phyloP scores from a whole-genome alignment of 192 early-diverging fungal genomes.

The Borealophlyctis nickersoniae region DNA sequence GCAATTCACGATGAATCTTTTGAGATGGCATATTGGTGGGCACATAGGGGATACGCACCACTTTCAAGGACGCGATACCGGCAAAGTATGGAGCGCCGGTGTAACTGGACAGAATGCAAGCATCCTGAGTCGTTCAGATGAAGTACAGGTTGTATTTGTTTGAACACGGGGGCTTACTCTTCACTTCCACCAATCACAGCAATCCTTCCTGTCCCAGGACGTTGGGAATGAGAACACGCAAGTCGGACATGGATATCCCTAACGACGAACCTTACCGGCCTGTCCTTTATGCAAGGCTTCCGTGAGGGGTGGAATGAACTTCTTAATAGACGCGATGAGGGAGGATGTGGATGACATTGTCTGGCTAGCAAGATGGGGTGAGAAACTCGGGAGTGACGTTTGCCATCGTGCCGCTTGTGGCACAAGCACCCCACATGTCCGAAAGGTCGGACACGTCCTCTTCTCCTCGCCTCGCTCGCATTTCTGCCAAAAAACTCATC shows the following conservation, averaged over 20 bases:
- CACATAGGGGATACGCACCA: conserved; percentile 49
- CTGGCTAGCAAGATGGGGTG: no score
- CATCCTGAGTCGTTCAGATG: neutral
- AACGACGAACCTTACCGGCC: conserved; percentile 49
- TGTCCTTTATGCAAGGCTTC: conserved; percentile 73
- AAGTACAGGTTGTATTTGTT: neutral
- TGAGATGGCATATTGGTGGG: conserved; percentile 2
- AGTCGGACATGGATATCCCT: neutral
- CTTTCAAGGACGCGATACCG: conserved; percentile 62
- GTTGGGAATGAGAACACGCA: neutral
- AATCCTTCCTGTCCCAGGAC: conserved; percentile 54
- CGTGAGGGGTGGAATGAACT: conserved; percentile 60
- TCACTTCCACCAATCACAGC: conserved; percentile 78
- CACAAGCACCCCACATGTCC: no score
- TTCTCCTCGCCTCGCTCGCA: no score
- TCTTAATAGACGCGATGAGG: conserved; percentile 22
- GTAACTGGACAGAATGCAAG: conserved; percentile 18
- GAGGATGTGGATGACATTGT: neutral
- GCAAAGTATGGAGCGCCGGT: conserved; percentile 92
- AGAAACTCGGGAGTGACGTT: no score
- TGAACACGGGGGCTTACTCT: conserved; percentile 61
- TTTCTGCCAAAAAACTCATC: no score
- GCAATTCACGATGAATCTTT: no score
- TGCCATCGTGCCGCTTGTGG: no score
- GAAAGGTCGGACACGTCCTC: no score